Evolutionary conservation across 805 yeast species (phyloP).

Genomic region (Suhomyces xylopsoci): DNA sequence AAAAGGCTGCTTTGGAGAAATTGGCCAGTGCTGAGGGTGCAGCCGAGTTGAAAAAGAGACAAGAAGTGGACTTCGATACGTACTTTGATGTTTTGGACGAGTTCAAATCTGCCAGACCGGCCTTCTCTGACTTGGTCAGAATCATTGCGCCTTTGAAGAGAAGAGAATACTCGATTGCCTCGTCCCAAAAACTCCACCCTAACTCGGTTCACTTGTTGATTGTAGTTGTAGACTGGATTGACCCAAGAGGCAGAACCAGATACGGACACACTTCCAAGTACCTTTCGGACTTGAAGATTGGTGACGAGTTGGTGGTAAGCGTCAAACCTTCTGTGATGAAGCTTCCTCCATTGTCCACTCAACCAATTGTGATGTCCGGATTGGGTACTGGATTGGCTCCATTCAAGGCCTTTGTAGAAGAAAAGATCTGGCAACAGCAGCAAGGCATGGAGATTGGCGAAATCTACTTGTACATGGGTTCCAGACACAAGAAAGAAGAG

Average conservation of each 20-base stretch:
- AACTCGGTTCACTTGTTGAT: conserved; percentile 86
- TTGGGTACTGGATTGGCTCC: conserved; percentile 98
- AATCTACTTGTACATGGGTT: conserved; percentile 82
- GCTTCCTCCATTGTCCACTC: conserved; percentile 79
- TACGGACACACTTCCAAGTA: conserved; percentile 94
- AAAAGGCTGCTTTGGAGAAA: conserved; percentile 57
- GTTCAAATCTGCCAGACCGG: conserved; percentile 80
- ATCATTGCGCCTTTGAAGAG: conserved; percentile 86
- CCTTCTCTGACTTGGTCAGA: conserved; percentile 62
- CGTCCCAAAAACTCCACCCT: conserved; percentile 89
- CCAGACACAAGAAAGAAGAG: conserved; percentile 94
- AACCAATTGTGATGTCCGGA: conserved; percentile 95
- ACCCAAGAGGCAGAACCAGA: conserved; percentile 78
- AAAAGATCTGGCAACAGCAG: conserved; percentile 86
- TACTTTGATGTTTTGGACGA: conserved; percentile 79
- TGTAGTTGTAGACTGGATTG: conserved; percentile 96
- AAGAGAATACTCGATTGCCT: conserved; percentile 96
- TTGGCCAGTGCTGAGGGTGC: conserved; percentile 81
- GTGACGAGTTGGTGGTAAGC: conserved; percentile 85
- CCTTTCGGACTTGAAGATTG: conserved; percentile 73
- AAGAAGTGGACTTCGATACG: conserved; percentile 78
- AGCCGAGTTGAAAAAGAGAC: conserved; percentile 74
- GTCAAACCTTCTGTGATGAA: conserved; percentile 98
- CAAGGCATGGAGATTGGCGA: conserved; percentile 91
- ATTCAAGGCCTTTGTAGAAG: conserved; percentile 95